phyloP scores from a whole-genome alignment of 139 green algal species.

The Picochlorum sp. region DNA sequence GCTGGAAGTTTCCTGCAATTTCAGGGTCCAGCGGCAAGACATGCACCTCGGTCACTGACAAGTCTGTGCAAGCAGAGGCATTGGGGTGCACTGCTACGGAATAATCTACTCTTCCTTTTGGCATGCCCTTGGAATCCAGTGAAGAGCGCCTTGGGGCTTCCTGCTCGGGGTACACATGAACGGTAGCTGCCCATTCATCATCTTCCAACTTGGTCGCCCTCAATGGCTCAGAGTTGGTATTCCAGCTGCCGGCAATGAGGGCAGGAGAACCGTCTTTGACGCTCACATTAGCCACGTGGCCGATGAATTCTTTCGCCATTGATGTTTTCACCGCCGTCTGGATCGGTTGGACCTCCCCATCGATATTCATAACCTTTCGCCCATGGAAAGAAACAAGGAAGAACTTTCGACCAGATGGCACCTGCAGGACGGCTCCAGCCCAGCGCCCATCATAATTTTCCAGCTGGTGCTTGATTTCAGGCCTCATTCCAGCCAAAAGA shows the following conservation, averaged over 20 bases:
- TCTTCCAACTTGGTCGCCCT: neutral
- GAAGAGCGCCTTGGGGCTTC: neutral
- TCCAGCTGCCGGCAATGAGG: conserved; percentile 5
- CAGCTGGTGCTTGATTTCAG: conserved; percentile 7
- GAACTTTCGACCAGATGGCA: neutral
- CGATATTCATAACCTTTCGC: neutral
- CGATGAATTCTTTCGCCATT: conserved; percentile 7
- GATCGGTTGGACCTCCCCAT: neutral
- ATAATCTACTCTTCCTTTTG: conserved; percentile 1
- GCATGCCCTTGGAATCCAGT: neutral
- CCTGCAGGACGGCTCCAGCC: neutral
- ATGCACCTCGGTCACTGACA: conserved; percentile 1
- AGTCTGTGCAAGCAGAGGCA: neutral
- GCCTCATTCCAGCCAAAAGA: conserved; percentile 6
- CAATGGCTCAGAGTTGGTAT: conserved; percentile 1
- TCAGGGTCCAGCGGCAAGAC: neutral
- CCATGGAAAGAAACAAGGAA: conserved; percentile 3
- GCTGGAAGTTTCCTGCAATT: conserved; percentile 1
- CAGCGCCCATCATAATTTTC: neutral
- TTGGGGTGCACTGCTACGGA: conserved; percentile 1
- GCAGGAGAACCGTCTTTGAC: neutral
- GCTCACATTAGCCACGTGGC: neutral
- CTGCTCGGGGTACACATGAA: neutral
- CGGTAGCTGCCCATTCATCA: neutral
- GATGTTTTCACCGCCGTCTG: conserved; percentile 4